Conservation (phyloP, 345 rosid species). For the Syzygium oleosum region DNA sequence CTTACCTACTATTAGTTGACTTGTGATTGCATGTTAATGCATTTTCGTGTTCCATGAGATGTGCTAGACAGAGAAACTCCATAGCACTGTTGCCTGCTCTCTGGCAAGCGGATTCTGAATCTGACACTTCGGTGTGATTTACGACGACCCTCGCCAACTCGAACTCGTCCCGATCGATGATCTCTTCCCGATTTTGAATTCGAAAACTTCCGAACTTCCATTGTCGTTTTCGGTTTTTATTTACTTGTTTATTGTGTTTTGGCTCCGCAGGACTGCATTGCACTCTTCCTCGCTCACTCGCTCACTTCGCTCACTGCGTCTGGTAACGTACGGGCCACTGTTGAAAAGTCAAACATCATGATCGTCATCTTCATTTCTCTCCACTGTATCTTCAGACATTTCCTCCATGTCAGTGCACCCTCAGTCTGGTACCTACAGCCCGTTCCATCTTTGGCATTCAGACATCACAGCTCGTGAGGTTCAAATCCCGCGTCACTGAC, state of each 20-base stretch:
- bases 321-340: neutral
- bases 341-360: neutral
- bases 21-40: neutral
- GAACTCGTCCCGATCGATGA: neutral
- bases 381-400: neutral
- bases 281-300: too few species aligned
- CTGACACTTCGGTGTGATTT: neutral
- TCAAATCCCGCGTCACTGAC: constrained; percentile 36
- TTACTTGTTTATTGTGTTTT: neutral
- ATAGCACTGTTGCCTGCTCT: neutral
- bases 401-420: neutral
- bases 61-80: neutral
- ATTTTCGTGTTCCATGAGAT: neutral
- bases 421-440: constrained; percentile 34
- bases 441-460: constrained; percentile 53
- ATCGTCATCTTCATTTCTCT: neutral
- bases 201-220: neutral
- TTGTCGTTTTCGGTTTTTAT: neutral
- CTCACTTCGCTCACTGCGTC: too few species aligned
- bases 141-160: neutral
- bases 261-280: too few species aligned
- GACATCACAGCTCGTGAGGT: constrained; percentile 46
- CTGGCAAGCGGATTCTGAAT: neutral
- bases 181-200: neutral
- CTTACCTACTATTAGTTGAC: neutral